Percentiles rank a stretch among this genome's conserved stretches.
Conservation (phyloP, 2,329 filamentous ascomycete genomes). For the Hypoxylon sp. region DNA sequence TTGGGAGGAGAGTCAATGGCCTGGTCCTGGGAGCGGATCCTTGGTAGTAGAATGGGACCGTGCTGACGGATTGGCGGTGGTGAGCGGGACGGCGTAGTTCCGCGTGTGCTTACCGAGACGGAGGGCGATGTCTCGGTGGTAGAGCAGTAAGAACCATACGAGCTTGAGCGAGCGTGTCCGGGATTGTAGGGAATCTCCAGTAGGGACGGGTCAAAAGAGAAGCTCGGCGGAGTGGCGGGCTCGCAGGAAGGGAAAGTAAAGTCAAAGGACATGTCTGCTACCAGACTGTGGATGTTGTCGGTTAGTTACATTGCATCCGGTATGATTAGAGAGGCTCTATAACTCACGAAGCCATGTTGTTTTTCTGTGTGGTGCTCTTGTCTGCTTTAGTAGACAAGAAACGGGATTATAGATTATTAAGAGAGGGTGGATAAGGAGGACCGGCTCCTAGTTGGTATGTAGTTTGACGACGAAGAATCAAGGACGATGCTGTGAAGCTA, state of each 20-base stretch:
- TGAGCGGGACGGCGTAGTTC: conserved; percentile 74
- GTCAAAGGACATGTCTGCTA: conserved; percentile 71
- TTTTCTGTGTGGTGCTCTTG: conserved; percentile 42
- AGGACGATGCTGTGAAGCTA: conserved; percentile 44
- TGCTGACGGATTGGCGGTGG: conserved; percentile 80
- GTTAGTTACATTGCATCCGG: conserved; percentile 46
- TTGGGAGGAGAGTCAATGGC: conserved; percentile 70
- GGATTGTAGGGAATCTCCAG: conserved; percentile 66
- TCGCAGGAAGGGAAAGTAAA: conserved; percentile 68
- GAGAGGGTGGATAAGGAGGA: conserved; percentile 45
- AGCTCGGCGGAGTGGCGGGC: conserved; percentile 63
- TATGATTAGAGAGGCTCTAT: conserved; percentile 13
- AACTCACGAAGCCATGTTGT: conserved; percentile 60
- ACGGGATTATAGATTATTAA: conserved; percentile 47
- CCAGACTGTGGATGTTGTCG: conserved; percentile 61
- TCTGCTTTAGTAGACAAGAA: conserved; percentile 48
- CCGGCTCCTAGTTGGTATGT: conserved; percentile 46
- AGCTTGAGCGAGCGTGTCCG: conserved; percentile 71
- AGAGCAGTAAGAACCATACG: conserved; percentile 75
- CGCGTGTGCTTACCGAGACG: conserved; percentile 75
- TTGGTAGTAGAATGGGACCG: conserved; percentile 83
- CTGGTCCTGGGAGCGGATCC: conserved; percentile 88
- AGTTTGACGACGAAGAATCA: conserved; percentile 32
- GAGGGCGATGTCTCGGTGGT: conserved; percentile 70
- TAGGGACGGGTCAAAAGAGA: conserved; percentile 67